These are phyloP conservation scores for Tetradesmus obliquus DNA, from an alignment of 139 green algal species.

Conservation along the genomic window DNA sequence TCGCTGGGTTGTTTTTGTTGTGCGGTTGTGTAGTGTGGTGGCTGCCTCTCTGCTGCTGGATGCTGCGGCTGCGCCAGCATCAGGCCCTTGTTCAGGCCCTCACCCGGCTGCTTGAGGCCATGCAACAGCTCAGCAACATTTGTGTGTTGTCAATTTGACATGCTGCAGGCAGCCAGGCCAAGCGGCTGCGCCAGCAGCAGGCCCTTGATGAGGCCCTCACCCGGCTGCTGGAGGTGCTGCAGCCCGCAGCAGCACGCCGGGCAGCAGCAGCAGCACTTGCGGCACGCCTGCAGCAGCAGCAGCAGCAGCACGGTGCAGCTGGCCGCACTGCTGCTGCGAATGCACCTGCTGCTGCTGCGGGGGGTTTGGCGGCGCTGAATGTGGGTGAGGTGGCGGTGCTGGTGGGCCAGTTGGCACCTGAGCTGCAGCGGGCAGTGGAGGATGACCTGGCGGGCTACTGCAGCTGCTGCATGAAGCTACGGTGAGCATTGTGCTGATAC, in stretches of 20 bases:
- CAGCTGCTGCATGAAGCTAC: slow-evolving; percentile 3
- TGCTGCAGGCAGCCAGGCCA: slow-evolving; percentile 39
- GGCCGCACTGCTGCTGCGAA: neutral
- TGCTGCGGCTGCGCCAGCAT: neutral
- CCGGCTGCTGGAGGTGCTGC: slow-evolving; percentile 53
- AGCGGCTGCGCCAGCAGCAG: slow-evolving; percentile 46
- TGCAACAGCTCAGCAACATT: neutral
- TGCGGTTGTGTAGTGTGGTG: neutral
- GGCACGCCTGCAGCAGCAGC: slow-evolving; percentile 10
- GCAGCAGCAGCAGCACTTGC: neutral
- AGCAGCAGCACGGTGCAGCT: neutral
- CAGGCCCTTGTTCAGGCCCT: too few relatives aligned
- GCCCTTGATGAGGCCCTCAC: slow-evolving; percentile 48
- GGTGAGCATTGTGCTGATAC: neutral
- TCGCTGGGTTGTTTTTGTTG: neutral
- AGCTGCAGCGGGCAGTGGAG: slow-evolving; percentile 42
- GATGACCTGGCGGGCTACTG: slow-evolving; percentile 45
- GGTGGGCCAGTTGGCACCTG: slow-evolving; percentile 10
- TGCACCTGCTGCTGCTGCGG: slow-evolving; percentile 1
- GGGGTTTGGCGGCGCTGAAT: slow-evolving; percentile 32
- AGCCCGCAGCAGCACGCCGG: slow-evolving; percentile 46
- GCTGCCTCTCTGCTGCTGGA: neutral
- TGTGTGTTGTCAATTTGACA: too few relatives aligned
- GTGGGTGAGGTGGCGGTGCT: slow-evolving; percentile 21
- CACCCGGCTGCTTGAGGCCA: slow-evolving; percentile 47